Evolutionary conservation across 78 protist genomes (phyloP).

Genomic region (Dictyostelium capitatum): DNA sequence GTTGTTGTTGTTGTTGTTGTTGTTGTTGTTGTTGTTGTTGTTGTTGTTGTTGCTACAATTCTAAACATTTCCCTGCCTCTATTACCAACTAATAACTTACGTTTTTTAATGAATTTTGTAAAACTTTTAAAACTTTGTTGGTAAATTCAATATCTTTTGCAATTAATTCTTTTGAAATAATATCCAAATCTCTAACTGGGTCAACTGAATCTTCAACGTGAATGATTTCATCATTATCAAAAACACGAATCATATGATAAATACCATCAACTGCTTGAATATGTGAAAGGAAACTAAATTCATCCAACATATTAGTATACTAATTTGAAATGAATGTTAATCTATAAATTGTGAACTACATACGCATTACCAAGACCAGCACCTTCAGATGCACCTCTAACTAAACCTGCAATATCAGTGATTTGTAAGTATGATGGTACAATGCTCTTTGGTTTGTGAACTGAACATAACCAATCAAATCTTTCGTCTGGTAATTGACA

Average conservation of each 20-base stretch:
- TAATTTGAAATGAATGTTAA: not conserved
- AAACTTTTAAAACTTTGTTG: constrained; percentile 19
- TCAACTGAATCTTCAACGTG: constrained; percentile 98
- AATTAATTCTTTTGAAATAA: constrained; percentile 94
- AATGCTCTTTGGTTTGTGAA: constrained; percentile 89
- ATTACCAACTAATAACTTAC: not conserved
- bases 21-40: not conserved
- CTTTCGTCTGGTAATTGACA: constrained; percentile 96
- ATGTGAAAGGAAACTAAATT: constrained; percentile 93
- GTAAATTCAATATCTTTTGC: constrained; percentile 92
- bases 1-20: not conserved
- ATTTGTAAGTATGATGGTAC: constrained; percentile 94
- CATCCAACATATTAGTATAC: not conserved
- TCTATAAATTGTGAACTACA: not conserved
- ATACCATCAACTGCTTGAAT: constrained; percentile 97
- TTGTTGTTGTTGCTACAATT: no score
- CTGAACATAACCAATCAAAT: constrained; percentile 91
- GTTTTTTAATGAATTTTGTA: constrained; percentile 16
- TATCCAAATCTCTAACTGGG: constrained; percentile 96
- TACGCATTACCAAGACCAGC: constrained; percentile 97
- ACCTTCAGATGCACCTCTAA: constrained; percentile 97
- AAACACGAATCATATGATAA: constrained; percentile 96
- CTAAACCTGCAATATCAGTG: constrained; percentile 99
- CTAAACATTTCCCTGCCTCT: no score
- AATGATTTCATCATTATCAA: constrained; percentile 92